phyloP scores from a whole-genome alignment of 192 early-diverging fungal species.

The Coemansia sp. region DNA sequence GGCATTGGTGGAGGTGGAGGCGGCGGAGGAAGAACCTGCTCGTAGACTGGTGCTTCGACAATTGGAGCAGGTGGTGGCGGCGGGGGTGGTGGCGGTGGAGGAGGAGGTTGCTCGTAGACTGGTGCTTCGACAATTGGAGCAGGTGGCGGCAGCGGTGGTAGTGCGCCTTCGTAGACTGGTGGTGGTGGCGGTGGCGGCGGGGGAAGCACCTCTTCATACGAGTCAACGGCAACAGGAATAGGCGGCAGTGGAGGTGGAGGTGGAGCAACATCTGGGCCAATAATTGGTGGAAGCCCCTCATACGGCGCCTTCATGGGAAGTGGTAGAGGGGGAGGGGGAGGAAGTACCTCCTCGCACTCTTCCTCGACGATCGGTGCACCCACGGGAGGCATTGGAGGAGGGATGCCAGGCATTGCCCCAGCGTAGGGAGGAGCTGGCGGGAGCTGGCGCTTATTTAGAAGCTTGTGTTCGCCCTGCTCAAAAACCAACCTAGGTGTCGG shows the following conservation, averaged over 20 bases:
- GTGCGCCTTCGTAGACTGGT: slow-evolving; percentile 1
- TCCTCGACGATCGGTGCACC: slow-evolving; percentile 16
- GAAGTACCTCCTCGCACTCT: slow-evolving; percentile 30
- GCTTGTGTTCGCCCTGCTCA: slow-evolving; percentile 3
- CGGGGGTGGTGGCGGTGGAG: not conserved
- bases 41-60: not conserved
- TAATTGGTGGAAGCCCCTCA: slow-evolving; percentile 15
- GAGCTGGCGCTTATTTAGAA: slow-evolving; percentile 20
- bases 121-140: not conserved
- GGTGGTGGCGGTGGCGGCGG: slow-evolving; percentile 4
- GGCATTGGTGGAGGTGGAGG: not conserved
- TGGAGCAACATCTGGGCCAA: slow-evolving; percentile 5
- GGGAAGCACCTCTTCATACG: not conserved
- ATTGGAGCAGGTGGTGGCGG: slow-evolving; percentile 13
- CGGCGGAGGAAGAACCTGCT: not conserved
- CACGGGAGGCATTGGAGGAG: not conserved
- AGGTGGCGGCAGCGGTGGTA: slow-evolving; percentile 13
- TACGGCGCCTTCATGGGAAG: slow-evolving; percentile 10
- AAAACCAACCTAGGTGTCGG: slow-evolving; percentile 20
- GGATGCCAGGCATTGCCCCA: slow-evolving; percentile 6
- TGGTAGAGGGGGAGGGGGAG: slow-evolving; percentile 10
- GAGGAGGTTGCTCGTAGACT: not conserved
- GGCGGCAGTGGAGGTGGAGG: slow-evolving; percentile 11
- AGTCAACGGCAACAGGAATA: slow-evolving; percentile 5
- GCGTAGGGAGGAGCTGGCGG: slow-evolving; percentile 22